Base-by-base conservation (phyloP, 2,329 filamentous ascomycete genomes). In the Venturia aucupariae region DNA sequence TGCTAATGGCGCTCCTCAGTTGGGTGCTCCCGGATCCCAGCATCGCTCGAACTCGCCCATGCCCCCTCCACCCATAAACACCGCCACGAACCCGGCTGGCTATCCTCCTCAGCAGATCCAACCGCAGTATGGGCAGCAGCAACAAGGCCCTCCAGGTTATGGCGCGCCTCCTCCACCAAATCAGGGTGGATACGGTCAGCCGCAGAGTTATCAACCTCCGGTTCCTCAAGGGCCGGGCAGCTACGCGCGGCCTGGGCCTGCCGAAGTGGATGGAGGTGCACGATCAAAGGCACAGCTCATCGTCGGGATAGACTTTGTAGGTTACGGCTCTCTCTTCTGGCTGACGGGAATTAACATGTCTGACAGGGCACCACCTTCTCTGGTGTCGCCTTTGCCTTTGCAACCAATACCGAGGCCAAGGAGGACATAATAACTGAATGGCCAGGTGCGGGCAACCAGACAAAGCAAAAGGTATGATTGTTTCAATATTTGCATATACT, bases 351-450 rank as follows among this genome's bases (percentile, higher is more conserved):
- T 44, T 64, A 24, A 48, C 38, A 35, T 32, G 46, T 46, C 46
- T 46, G 61, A 19, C 71, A 96, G 91, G 91, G 94, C 69, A 99
- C 94, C 22, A 99, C 94, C 5, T 99, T 97, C 76, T 97, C 94
- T 3, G 94, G 94, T 75, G 93, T 97, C 68, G 92, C 92, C 39
- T 99, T 97, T 75, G 87, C 87, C 54, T 90, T 90, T 78, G 92
- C 92, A 67, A 97, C 93, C 66, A 97, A 97, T 79, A 96, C 93
- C 70, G 92, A 97, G 77, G 92, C 92, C 66, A 95, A 96, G 76
- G 94, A 97, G 78, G 93, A 97, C 76, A 97, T 97, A 71, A 99
- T 99, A 71, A 95, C 93, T 68, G 94, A 99, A 79, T 99, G 94
- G 94, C 94, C 94, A 32, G 94, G 94, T 70, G 92, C 94, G 42